Conservation (phyloP, 352 stramenopile genomes). For the Achlya hypogyna region DNA sequence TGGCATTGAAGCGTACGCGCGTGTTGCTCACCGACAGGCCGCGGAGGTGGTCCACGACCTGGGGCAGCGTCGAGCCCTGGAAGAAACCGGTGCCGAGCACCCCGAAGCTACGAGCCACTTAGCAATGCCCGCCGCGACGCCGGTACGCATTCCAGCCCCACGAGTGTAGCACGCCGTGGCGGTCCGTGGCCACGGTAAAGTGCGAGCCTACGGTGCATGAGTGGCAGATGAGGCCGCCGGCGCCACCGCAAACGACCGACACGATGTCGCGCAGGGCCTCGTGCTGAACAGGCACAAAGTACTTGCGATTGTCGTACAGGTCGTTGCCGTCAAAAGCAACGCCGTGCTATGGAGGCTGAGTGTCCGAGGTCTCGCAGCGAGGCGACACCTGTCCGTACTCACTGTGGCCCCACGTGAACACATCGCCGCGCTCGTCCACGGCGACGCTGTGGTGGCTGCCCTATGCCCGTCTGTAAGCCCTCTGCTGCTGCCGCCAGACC, state of each 20-base stretch:
- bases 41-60: constrained; percentile 47
- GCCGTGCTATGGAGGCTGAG: constrained; percentile 28
- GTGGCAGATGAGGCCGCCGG: background rate
- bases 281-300: constrained; percentile 56
- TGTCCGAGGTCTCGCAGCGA: background rate
- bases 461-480: background rate
- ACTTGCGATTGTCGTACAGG: constrained; percentile 64
- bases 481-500: background rate
- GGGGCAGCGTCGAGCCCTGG: constrained; percentile 57
- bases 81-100: constrained; percentile 68
- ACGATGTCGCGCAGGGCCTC: constrained; percentile 34
- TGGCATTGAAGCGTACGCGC: constrained; percentile 10
- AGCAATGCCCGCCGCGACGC: background rate
- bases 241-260: constrained; percentile 17
- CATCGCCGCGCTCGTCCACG: constrained; percentile 40
- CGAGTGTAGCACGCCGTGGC: constrained; percentile 4
- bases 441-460: constrained; percentile 72
- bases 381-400: constrained; percentile 62
- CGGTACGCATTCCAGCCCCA: constrained; percentile 44
- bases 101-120: constrained; percentile 31
- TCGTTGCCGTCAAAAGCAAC: constrained; percentile 54
- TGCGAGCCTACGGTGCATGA: constrained; percentile 5
- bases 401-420: constrained; percentile 72
- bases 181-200: constrained; percentile 5
- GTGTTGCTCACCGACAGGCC: constrained; percentile 45